Evolutionary conservation across 768 basidiomycete genomes (phyloP), one percentile per base, ranked within the genome.

Genomic region (Lactifluus subvellereus): DNA sequence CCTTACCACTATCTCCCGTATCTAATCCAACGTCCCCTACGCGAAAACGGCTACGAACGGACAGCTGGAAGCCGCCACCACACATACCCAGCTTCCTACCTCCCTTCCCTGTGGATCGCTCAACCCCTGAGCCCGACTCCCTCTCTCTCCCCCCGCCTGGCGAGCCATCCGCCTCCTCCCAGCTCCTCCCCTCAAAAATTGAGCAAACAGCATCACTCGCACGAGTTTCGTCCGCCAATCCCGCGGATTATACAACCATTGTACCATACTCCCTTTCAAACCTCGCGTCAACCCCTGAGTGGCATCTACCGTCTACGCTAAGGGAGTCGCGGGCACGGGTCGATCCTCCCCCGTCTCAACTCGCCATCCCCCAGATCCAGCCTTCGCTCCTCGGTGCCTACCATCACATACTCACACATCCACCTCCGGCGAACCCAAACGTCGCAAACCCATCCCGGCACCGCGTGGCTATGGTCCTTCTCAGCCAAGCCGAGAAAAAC

Each of bases 251-350:
- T 62, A 76, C 85, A 30, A 81, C 86, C 11, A 83, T 84, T 69
- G 81, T 91, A 1, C 87, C 89, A 4, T 92, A 92, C 69, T 80
- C 80, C 2, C 83, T 87, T 67, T 92, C 90, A 0, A 79, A 86
- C 4, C 82, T 92, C 27, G 80, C 87, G 4, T 75, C 78, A 7
- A 77, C 81, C 7, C 79, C 87, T 18, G 80, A 87, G 69, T 86
- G 87, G 84, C 89, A 91, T 71, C 76, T 91, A 0, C 88, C 82
- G 35, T 61, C 67, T 10, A 68, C 68, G 3, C 48, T 68, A 6
- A 64, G 74, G 13, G 56, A 60, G 33, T 35, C 61, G 20, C 59
- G 52, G 0, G 50, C 33, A 10, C 49, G 65, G 8, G 35, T 54
- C 1, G 67, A 69, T 11, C 13, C 68, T 0, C 67, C 67, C 20